Evolutionary conservation across 1,284 basidiomycete species (phyloP), one percentile per base, ranked within the genome.

Genomic region (Cutaneotrichosporon sp.): DNA sequence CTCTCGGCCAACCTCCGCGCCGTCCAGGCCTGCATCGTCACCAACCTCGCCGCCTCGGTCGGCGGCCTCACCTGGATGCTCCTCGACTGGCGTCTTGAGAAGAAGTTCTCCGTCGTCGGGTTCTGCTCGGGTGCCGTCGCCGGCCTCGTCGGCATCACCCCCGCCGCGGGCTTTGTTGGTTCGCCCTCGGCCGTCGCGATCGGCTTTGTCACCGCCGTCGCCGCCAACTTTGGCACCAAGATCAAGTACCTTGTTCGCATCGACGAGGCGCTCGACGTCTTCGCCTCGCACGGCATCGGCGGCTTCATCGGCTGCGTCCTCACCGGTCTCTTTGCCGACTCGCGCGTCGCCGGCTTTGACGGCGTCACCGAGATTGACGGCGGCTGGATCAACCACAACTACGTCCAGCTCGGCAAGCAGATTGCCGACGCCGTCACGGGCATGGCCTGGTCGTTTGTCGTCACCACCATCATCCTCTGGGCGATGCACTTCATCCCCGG

Each of bases 61-160:
- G 94, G 89, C 54, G 95, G 91, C 14, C 66, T 98, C 63, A 95
- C 92, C 14, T 99, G 95, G 95, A 93, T 97, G 91, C 79, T 93
- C 59, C 88, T 90, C 82, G 95, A 98, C 82, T 95, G 88, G 80
- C 87, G 94, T 61, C 86, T 97, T 62, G 93, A 97, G 80, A 86
- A 85, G 78, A 97, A 97, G 80, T 97, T 89, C 88, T 92, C 89
- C 45, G 89, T 87, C 7, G 91, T 99, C 65, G 94, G 94, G 16
- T 95, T 99, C 83, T 99, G 95, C 82, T 93, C 92, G 3, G 95
- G 95, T 57, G 93, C 92, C 61, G 89, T 98, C 68, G 84, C 89
- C 14, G 94, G 93, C 57, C 86, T 97, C 13, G 92, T 82, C 56
- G 81, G 80, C 56, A 95, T 97, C 77, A 97, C 94, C 1, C 94